Evolutionary conservation across 345 rosid species (phyloP).

Genomic region (Toxicodendron radicans): DNA sequence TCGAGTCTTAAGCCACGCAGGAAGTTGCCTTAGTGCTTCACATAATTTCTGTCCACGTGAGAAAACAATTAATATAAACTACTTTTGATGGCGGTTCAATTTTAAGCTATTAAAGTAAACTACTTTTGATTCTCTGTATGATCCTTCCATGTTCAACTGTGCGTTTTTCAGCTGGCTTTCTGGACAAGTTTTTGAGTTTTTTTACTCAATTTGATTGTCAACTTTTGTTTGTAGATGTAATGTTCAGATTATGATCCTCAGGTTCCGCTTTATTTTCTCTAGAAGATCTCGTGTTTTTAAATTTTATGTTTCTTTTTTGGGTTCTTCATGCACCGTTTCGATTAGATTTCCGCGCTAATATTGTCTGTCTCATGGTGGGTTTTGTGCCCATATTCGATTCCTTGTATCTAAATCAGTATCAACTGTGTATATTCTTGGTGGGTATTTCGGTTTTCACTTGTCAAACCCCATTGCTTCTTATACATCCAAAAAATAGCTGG

Average conservation of each 20-base stretch:
- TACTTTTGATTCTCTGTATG: background rate
- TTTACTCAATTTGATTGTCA: background rate
- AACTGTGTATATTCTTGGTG: background rate
- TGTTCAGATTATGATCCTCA: background rate
- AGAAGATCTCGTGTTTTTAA: background rate
- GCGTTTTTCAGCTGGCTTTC: background rate
- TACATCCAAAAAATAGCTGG: background rate
- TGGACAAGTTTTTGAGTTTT: background rate
- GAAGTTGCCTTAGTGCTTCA: background rate
- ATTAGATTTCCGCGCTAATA: background rate
- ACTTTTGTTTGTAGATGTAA: background rate
- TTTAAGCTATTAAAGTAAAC: background rate
- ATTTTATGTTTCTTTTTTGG: background rate
- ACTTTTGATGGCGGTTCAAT: background rate
- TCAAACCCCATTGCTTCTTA: background rate
- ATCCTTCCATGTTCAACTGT: conserved; percentile 20
- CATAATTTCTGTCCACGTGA: background rate
- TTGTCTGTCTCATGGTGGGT: conserved; percentile 18
- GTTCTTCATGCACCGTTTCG: conserved; percentile 13
- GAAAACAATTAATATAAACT: background rate
- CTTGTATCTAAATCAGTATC: background rate
- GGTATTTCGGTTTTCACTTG: conserved; percentile 5
- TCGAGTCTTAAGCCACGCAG: background rate
- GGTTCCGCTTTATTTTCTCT: background rate
- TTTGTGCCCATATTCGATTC: background rate